A percentile compares a stretch with the other conserved stretches of the same genome.
phyloP scores from a whole-genome alignment of 2,329 filamentous ascomycete species.

The Ophiostoma pallidulum region DNA sequence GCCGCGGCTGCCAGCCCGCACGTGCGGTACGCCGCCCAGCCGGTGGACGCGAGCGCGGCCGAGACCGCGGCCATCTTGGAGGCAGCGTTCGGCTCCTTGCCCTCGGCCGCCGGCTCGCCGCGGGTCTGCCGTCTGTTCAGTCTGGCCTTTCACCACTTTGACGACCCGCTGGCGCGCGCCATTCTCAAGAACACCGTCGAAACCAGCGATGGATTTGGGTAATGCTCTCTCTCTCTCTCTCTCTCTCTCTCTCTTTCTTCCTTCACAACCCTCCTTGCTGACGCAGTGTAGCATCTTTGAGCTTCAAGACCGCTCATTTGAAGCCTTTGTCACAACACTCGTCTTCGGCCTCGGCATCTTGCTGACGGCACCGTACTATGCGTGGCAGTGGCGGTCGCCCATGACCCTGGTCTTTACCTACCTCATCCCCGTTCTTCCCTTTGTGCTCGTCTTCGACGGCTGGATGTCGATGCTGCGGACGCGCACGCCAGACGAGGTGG shows the following conservation, averaged over 20 bases:
- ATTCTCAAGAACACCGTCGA: slow-evolving; percentile 57
- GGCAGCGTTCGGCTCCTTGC: slow-evolving; percentile 11
- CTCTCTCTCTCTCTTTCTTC: slow-evolving; percentile 14
- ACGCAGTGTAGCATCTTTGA: slow-evolving; percentile 49
- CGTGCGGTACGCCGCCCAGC: slow-evolving; percentile 48
- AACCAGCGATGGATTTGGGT: slow-evolving; percentile 58
- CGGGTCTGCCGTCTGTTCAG: slow-evolving; percentile 59
- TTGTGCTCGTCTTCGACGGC: slow-evolving; percentile 61
- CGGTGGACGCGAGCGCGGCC: slow-evolving; percentile 56
- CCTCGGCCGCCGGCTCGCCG: neutral
- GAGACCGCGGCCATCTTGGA: slow-evolving; percentile 37
- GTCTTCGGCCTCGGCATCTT: slow-evolving; percentile 44
- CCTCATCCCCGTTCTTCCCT: slow-evolving; percentile 54
- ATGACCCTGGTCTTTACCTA: slow-evolving; percentile 57
- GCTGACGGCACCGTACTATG: slow-evolving; percentile 42
- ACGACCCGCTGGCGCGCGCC: slow-evolving; percentile 48
- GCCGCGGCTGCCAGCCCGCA: slow-evolving; percentile 43
- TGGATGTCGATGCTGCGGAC: slow-evolving; percentile 58
- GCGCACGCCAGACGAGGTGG: slow-evolving; percentile 55
- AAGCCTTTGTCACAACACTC: slow-evolving; percentile 43
- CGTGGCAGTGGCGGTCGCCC: slow-evolving; percentile 42
- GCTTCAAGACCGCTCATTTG: slow-evolving; percentile 55
- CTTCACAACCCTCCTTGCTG: neutral
- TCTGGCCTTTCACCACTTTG: slow-evolving; percentile 69
- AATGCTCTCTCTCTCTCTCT: too few species aligned